phyloP scores from a whole-genome alignment of 164 flowering plant genomes.

The Chloranthus sessilifolius region DNA sequence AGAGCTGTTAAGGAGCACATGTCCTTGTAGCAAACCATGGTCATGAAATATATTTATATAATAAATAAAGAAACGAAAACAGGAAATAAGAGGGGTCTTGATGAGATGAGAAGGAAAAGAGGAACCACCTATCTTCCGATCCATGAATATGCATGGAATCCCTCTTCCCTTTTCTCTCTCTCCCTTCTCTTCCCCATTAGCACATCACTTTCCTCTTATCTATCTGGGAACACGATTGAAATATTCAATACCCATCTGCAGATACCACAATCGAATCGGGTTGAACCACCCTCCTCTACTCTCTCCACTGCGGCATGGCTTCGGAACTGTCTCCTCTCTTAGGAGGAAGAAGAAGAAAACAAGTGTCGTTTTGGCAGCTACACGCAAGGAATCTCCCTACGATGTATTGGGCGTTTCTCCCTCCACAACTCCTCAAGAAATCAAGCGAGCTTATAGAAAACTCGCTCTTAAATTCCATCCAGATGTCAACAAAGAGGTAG shows the following conservation, averaged over 20 bases:
- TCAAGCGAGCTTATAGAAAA: conserved; percentile 89
- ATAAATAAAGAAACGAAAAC: no score
- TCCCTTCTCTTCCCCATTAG: conserved; percentile 9
- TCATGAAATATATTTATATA: no score
- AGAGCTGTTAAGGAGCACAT: no score
- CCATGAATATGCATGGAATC: no score
- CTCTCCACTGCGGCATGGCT: not conserved
- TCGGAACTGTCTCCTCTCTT: not conserved
- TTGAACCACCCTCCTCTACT: conserved; percentile 6
- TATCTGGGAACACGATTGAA: conserved; percentile 10
- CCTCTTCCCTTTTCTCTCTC: no score
- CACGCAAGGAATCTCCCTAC: conserved; percentile 70
- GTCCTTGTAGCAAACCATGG: no score
- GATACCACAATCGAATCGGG: conserved; percentile 15
- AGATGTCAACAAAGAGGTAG: conserved; percentile 92
- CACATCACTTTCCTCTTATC: no score
- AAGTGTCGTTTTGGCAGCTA: conserved; percentile 34
- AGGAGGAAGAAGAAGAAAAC: conserved; percentile 17
- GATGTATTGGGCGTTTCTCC: conserved; percentile 83
- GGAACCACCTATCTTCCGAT: no score
- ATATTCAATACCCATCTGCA: conserved; percentile 27
- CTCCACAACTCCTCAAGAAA: conserved; percentile 59
- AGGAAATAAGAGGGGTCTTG: no score
- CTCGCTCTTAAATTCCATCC: conserved; percentile 94
- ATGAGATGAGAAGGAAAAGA: no score